phyloP scores from a whole-genome alignment of 2,329 filamentous ascomycete genomes.

The Scleromitrula shiraiana region DNA sequence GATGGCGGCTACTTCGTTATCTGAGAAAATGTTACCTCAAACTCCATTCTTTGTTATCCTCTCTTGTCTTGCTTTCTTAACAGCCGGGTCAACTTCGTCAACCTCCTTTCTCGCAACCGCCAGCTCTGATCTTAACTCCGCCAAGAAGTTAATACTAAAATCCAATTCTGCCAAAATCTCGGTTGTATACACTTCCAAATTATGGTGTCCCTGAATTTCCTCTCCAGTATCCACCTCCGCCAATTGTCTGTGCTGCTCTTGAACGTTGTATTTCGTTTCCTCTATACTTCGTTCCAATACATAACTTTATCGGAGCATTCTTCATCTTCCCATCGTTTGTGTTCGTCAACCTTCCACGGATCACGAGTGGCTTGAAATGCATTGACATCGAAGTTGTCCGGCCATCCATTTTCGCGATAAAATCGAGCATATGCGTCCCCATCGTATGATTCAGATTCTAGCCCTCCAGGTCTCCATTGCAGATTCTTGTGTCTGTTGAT shows the following conservation, averaged over 20 bases:
- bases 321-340: background rate
- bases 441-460: background rate
- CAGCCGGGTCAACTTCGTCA: background rate
- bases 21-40: too few species aligned
- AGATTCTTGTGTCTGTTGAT: constrained; percentile 9
- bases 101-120: background rate
- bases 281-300: background rate
- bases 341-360: background rate
- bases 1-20: too few species aligned
- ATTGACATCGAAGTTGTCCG: constrained; percentile 2
- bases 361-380: background rate
- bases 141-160: background rate
- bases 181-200: background rate
- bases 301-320: background rate
- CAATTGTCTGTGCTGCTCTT: background rate
- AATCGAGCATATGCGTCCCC: constrained; percentile 8
- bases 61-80: background rate
- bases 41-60: background rate
- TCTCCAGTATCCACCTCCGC: background rate
- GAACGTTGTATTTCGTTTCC: background rate
- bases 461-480: constrained; percentile 11
- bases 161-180: background rate
- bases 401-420: constrained; percentile 13
- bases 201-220: background rate
- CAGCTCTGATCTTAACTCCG: background rate